Percentiles rank a stretch among this genome's conserved stretches.
phyloP scores from a whole-genome alignment of 1,284 basidiomycete species.

The Cystobasidium sp. region DNA sequence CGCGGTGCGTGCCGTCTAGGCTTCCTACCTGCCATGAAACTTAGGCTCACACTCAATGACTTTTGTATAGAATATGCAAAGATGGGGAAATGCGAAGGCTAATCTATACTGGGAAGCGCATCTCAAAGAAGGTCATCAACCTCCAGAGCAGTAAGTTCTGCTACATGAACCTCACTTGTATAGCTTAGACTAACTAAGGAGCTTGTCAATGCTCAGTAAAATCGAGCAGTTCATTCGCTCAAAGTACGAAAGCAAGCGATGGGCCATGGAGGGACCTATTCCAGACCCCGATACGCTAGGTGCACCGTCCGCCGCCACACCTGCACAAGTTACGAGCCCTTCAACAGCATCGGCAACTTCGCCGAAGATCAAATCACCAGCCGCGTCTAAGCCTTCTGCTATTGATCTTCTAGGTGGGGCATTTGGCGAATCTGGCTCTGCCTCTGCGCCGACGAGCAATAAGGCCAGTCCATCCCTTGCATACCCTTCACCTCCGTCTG shows the following conservation, averaged over 20 bases:
- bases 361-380: background rate
- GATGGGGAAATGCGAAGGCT: constrained; percentile 91
- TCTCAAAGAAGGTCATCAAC: constrained; percentile 86
- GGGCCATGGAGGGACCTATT: constrained; percentile 86
- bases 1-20: constrained; percentile 65
- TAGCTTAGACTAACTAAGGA: background rate
- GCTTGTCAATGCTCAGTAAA: constrained; percentile 66
- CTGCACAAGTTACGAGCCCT: constrained; percentile 26
- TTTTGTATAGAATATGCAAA: constrained; percentile 72
- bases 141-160: constrained; percentile 84
- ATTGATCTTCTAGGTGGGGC: constrained; percentile 23
- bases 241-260: constrained; percentile 91
- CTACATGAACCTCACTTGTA: background rate
- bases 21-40: constrained; percentile 27
- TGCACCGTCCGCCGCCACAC: constrained; percentile 53
- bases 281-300: constrained; percentile 87
- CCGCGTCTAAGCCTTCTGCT: constrained; percentile 27
- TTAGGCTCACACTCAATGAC: constrained; percentile 6
- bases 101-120: constrained; percentile 98
- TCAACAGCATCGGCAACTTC: background rate
- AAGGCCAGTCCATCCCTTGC: constrained; percentile 47
- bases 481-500: constrained; percentile 55
- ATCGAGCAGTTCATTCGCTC: constrained; percentile 97
- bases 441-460: constrained; percentile 11
- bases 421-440: constrained; percentile 21